These are phyloP conservation scores for Ogataea philodendri DNA, from an alignment of 805 yeast species.

Conservation along the genomic window DNA sequence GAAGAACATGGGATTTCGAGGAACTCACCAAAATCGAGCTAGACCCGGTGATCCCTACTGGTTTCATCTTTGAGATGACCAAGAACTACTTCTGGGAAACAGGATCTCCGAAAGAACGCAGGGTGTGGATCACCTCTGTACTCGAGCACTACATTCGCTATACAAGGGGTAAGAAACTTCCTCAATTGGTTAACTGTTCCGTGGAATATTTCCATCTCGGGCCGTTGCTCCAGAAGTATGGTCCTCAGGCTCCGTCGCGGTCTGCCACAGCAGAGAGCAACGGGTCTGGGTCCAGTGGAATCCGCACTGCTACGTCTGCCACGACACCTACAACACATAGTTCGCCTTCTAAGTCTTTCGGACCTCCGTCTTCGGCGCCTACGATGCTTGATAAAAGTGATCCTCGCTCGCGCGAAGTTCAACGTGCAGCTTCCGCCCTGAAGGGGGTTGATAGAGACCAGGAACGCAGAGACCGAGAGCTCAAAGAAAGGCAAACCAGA, in stretches of 20 bases:
- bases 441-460: constrained; percentile 6
- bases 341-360: constrained; percentile 5
- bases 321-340: constrained; percentile 11
- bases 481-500: background rate
- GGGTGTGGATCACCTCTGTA: constrained; percentile 53
- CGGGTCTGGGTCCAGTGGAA: constrained; percentile 11
- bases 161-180: constrained; percentile 50
- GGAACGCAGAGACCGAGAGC: constrained; percentile 2
- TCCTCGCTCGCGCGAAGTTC: constrained; percentile 4
- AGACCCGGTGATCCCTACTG: constrained; percentile 51
- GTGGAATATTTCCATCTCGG: constrained; percentile 36
- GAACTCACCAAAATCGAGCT: constrained; percentile 60
- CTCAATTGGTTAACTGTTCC: constrained; percentile 50
- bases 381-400: background rate
- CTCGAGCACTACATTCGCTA: constrained; percentile 53
- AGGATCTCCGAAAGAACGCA: constrained; percentile 52
- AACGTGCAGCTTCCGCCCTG: constrained; percentile 5
- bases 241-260: constrained; percentile 5
- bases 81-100: constrained; percentile 87
- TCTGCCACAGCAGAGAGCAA: constrained; percentile 15
- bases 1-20: constrained; percentile 86
- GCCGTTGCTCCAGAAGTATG: constrained; percentile 17
- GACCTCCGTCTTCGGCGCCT: background rate
- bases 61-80: constrained; percentile 59
- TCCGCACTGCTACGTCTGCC: constrained; percentile 14